Base-by-base conservation (phyloP, 2,329 filamentous ascomycete genomes). In the Ambrosiella xylebori region DNA sequence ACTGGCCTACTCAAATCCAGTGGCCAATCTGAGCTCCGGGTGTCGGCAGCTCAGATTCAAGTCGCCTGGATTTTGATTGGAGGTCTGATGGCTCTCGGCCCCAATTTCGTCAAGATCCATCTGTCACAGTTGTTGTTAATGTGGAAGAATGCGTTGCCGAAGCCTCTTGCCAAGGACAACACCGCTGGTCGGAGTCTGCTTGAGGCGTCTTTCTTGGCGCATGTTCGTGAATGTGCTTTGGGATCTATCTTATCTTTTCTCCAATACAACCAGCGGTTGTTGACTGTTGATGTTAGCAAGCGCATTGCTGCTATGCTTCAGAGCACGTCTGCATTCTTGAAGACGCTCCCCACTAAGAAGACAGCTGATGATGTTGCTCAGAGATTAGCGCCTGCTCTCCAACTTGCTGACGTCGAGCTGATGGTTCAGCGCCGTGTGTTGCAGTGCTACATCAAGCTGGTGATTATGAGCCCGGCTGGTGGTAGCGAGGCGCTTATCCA, bases 41-140 rank as follows among this genome's bases (percentile, higher is more conserved):
- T 93, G 40, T 95, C 93, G 6, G 88, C 88, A 65, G 95, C 89
- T 1, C 93, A 98, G 66, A 89, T 98, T 27, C 93, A 98, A 67
- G 90, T 98, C 1, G 93, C 93, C 4, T 98, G 93, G 91, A 94
- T 95, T 53, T 74, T 98, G 59, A 95, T 98, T 52, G 93, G 94
- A 41, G 93, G 94, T 0, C 73, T 98, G 57, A 97, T 97, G 91
- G 89, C 90, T 0, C 77, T 98, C 0, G 93, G 93, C 0, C 91
- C 93, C 3, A 97, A 95, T 68, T 98, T 98, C 68, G 91, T 97
- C 69, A 98, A 98, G 71, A 97, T 97, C 27, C 93, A 98, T 70
- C 77, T 98, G 7, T 91, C 90, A 1, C 93, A 98, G 66, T 76
- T 98, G 19, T 81, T 98, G 58, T 74, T 98, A 7, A 74, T 98